Evolutionary conservation across 2,329 filamentous ascomycete species (phyloP).

Genomic region (Botrytis porri): DNA sequence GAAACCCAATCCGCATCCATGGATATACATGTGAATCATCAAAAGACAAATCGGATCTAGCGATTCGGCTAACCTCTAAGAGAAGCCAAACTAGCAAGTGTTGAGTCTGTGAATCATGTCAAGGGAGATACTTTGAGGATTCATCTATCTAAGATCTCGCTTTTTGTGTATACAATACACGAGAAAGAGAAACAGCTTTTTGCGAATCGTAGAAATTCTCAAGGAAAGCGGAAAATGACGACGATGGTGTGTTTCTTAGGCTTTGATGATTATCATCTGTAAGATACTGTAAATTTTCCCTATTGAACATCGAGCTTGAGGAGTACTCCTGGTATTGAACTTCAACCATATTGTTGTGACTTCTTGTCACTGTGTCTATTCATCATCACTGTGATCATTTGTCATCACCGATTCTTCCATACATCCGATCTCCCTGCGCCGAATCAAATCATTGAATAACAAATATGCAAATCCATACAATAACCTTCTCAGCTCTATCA

Average conservation of each 20-base stretch:
- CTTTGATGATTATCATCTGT: not conserved
- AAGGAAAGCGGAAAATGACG: not conserved
- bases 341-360: not conserved
- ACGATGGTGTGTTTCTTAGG: not conserved
- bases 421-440: not conserved
- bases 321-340: not conserved
- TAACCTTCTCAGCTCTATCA: not conserved
- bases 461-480: not conserved
- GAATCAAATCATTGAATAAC: not conserved
- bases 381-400: not conserved
- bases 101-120: not conserved
- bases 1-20: not conserved
- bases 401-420: not conserved
- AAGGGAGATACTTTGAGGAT: no score
- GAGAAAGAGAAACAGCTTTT: not conserved
- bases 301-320: not conserved
- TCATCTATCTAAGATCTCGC: not conserved
- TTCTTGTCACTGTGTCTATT: not conserved
- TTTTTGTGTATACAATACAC: not conserved
- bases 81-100: not conserved
- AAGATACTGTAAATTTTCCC: not conserved
- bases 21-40: not conserved
- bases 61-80: not conserved
- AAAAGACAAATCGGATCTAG: not conserved
- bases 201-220: no score